A percentile compares a stretch with the other conserved stretches of the same genome.
Conservation (phyloP, 371 early-diverging fungal genomes). For the Neoconidiobolus thromboides region DNA sequence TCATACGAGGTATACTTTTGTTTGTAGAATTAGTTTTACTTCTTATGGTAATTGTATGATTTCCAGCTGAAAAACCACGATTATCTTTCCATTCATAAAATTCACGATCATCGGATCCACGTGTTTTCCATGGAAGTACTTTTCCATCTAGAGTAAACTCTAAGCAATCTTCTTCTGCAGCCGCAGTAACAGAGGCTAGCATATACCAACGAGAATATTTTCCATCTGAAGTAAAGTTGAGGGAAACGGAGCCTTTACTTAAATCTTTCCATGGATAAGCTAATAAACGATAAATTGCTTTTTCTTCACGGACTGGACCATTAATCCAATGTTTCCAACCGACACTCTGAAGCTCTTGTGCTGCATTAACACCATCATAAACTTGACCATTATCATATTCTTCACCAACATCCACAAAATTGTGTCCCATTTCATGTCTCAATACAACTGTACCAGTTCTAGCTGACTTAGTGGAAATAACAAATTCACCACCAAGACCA, state of each 20-base stretch:
- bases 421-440: slow-evolving; percentile 39
- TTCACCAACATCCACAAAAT: slow-evolving; percentile 29
- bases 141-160: slow-evolving; percentile 21
- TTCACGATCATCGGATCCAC: slow-evolving; percentile 24
- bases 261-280: slow-evolving; percentile 36
- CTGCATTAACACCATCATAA: slow-evolving; percentile 29
- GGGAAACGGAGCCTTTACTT: slow-evolving; percentile 21
- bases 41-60: slow-evolving; percentile 12
- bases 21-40: neutral
- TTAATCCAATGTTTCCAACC: slow-evolving; percentile 34
- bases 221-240: slow-evolving; percentile 25
- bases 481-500: slow-evolving; percentile 41
- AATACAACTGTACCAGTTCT: slow-evolving; percentile 32
- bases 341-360: slow-evolving; percentile 11
- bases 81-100: slow-evolving; percentile 20
- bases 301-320: slow-evolving; percentile 17
- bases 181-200: slow-evolving; percentile 26
- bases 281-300: slow-evolving; percentile 15
- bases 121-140: slow-evolving; percentile 20
- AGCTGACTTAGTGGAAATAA: slow-evolving; percentile 28
- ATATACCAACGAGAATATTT: slow-evolving; percentile 22
- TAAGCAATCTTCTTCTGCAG: slow-evolving; percentile 17
- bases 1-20: neutral
- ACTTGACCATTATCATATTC: slow-evolving; percentile 38
- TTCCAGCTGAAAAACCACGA: slow-evolving; percentile 18